These are phyloP conservation scores for Pleurotus sapidus DNA, from an alignment of 768 basidiomycete genomes.

Conservation along the genomic window DNA sequence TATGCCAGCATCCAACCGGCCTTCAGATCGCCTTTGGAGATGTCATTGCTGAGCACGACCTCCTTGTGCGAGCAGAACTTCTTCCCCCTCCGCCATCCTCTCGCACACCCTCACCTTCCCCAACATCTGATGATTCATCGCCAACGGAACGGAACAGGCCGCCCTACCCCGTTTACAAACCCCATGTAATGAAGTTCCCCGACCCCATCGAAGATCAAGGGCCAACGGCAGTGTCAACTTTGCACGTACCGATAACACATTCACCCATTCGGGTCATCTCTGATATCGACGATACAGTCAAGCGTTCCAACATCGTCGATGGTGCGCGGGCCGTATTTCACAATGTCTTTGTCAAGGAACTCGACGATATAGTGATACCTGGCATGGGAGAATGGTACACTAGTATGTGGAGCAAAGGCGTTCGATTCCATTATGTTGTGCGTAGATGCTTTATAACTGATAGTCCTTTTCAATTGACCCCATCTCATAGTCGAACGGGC, in stretches of 20 bases:
- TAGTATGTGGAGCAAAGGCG: conserved; percentile 65
- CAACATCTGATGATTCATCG: conserved; percentile 8
- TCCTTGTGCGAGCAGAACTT: conserved; percentile 54
- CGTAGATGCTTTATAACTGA: conserved; percentile 24
- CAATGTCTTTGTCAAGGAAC: conserved; percentile 88
- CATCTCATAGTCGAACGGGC: conserved; percentile 74
- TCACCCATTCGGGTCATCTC: conserved; percentile 78
- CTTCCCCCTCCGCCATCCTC: conserved; percentile 30
- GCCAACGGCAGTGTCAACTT: conserved; percentile 22
- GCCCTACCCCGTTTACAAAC: conserved; percentile 8
- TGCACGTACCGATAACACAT: conserved; percentile 52
- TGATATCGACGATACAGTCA: conserved; percentile 94
- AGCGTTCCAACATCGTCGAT: conserved; percentile 69
- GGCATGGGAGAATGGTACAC: conserved; percentile 83
- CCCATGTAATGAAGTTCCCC: neutral
- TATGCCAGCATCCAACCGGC: conserved; percentile 59
- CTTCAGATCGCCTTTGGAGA: conserved; percentile 59
- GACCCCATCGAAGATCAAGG: conserved; percentile 6
- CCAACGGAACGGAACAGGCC: conserved; percentile 1
- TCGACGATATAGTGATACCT: conserved; percentile 74
- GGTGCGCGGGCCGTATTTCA: conserved; percentile 84
- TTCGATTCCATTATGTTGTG: conserved; percentile 87
- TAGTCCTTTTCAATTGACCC: neutral
- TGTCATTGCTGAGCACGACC: conserved; percentile 45
- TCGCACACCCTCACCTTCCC: neutral